A percentile compares a stretch with the other conserved stretches of the same genome.
These are phyloP conservation scores for Brassica hybrid DNA, from an alignment of 441 rosid genomes.

Conservation along the genomic window DNA sequence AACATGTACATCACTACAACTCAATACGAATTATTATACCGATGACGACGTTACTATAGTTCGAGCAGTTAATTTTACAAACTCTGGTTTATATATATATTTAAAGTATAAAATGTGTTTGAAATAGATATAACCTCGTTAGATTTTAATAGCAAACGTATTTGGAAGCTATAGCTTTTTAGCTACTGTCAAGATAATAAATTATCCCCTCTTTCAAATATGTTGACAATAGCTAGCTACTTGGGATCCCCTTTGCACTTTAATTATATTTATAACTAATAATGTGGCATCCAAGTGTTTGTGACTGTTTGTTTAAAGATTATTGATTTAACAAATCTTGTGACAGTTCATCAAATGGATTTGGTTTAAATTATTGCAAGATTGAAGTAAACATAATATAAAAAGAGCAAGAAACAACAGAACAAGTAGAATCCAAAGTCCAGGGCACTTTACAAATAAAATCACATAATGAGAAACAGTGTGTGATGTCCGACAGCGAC, in stretches of 20 bases:
- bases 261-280: not conserved
- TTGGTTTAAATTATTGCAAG: not conserved
- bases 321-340: slow-evolving; percentile 15
- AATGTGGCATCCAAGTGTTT: slow-evolving; percentile 26
- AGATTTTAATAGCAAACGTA: not conserved
- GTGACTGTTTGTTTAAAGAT: slow-evolving; percentile 5
- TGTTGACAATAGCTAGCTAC: slow-evolving; percentile 15
- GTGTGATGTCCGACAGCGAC: slow-evolving; percentile 32
- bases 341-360: slow-evolving; percentile 36
- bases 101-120: not conserved
- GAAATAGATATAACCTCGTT: not conserved
- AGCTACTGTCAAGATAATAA: slow-evolving; percentile 30
- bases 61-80: not conserved
- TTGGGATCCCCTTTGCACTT: slow-evolving; percentile 25
- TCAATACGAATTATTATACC: not conserved
- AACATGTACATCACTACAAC: not conserved
- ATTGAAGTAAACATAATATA: not conserved
- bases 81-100: not conserved
- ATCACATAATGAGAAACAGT: slow-evolving; percentile 27
- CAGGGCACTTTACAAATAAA: slow-evolving; percentile 30
- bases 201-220: slow-evolving; percentile 13
- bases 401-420: slow-evolving; percentile 27
- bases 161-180: slow-evolving; percentile 29
- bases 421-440: slow-evolving; percentile 32
- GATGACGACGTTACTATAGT: slow-evolving; percentile 4